Evolutionary conservation across 345 rosid genomes (phyloP).

Genomic region (Dipteronia dyeriana): DNA sequence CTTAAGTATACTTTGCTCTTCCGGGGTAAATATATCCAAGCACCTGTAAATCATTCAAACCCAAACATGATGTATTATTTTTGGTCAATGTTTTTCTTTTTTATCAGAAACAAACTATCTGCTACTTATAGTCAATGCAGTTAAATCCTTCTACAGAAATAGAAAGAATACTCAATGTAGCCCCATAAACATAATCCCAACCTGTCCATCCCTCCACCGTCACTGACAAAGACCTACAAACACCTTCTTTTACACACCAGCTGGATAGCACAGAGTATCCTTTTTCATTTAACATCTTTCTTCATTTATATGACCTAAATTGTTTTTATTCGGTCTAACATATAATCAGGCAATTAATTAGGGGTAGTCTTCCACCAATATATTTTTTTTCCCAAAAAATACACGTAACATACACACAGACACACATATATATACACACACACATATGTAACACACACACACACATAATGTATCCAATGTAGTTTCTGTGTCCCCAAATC

Average conservation of each 20-base stretch:
- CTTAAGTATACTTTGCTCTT: constrained; percentile 70
- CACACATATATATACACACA: background rate
- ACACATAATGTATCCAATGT: background rate
- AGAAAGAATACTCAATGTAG: background rate
- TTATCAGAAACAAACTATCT: background rate
- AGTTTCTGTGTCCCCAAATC: constrained; percentile 4
- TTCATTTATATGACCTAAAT: background rate
- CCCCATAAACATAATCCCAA: constrained; percentile 1
- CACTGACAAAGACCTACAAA: background rate
- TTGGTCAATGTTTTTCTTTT: background rate
- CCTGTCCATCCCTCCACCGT: background rate
- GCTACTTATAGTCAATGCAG: background rate
- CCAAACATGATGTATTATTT: background rate
- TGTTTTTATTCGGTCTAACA: background rate
- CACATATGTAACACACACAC: background rate
- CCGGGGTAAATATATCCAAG: constrained; percentile 79
- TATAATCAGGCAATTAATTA: no score
- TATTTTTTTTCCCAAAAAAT: background rate
- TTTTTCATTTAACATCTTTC: background rate
- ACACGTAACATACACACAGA: background rate
- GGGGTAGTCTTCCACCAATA: background rate
- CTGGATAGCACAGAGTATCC: background rate
- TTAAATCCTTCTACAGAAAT: background rate
- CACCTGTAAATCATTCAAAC: constrained; percentile 54
- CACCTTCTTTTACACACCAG: background rate